Percentiles rank a stretch among this genome's conserved stretches.
These are phyloP conservation scores for Leptomonas pyrrhocoris DNA, from an alignment of 208 protist species.

Conservation along the genomic window DNA sequence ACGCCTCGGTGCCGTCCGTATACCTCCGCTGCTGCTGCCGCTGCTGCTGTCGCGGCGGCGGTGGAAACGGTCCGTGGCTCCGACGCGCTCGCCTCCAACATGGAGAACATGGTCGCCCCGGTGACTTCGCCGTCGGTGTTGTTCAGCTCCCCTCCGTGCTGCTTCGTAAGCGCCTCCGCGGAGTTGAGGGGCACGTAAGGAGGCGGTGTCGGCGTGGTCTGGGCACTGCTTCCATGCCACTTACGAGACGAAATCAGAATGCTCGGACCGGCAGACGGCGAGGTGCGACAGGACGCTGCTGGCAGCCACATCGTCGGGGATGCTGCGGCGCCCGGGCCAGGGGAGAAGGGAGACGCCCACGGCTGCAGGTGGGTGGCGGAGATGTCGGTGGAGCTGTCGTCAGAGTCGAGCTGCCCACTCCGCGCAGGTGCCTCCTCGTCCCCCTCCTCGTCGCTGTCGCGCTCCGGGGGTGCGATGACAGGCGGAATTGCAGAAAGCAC, in stretches of 20 bases:
- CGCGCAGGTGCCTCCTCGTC: background rate
- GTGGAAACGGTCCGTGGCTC: background rate
- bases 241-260: slow-evolving; percentile 21
- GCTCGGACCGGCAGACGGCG: slow-evolving; percentile 10
- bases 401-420: too few relatives aligned
- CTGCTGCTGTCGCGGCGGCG: background rate
- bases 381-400: slow-evolving; percentile 3
- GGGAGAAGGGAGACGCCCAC: background rate
- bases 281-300: background rate
- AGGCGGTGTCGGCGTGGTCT: slow-evolving; percentile 1
- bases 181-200: background rate
- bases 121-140: background rate
- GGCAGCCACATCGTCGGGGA: background rate
- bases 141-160: background rate
- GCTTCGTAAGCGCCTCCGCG: background rate
- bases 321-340: background rate
- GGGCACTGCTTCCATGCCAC: slow-evolving; percentile 5
- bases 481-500: background rate
- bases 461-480: background rate
- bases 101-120: background rate
- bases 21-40: background rate
- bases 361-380: slow-evolving; percentile 8
- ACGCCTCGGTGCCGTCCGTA: too few relatives aligned
- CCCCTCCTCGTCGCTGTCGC: background rate
- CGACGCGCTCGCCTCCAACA: background rate